phyloP scores from a whole-genome alignment of 371 early-diverging fungal species.

The Saksenaea oblongispora region DNA sequence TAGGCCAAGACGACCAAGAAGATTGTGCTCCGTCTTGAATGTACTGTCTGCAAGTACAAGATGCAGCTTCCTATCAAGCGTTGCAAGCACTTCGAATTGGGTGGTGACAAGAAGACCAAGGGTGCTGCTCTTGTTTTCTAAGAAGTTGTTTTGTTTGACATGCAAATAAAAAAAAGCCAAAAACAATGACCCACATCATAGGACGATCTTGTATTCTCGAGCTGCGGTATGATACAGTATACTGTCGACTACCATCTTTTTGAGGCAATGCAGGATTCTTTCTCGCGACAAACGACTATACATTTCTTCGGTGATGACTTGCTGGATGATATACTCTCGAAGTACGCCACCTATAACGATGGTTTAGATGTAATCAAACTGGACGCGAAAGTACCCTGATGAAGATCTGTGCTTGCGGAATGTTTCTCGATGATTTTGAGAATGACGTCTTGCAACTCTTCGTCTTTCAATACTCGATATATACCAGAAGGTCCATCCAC shows the following conservation, averaged over 20 bases:
- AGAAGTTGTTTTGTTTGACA: conserved; percentile 17
- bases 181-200: background rate
- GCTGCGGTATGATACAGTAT: background rate
- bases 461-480: background rate
- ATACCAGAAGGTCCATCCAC: background rate
- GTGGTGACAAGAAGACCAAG: conserved; percentile 96
- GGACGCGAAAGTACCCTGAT: background rate
- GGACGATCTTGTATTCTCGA: conserved; percentile 2
- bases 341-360: background rate
- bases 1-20: conserved; percentile 99
- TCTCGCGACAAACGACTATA: background rate
- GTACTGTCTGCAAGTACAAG: conserved; percentile 98
- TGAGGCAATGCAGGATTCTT: background rate
- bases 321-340: background rate
- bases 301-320: background rate
- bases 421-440: background rate
- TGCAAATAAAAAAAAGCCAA: background rate
- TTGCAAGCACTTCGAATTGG: conserved; percentile 99
- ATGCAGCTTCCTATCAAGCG: conserved; percentile 95
- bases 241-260: background rate
- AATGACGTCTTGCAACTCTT: background rate
- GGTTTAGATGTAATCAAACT: background rate
- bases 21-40: conserved; percentile 98
- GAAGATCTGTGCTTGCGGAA: background rate
- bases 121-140: conserved; percentile 82